phyloP scores from a whole-genome alignment of 2,329 filamentous ascomycete species.

The Beauveria pseudobassiana region DNA sequence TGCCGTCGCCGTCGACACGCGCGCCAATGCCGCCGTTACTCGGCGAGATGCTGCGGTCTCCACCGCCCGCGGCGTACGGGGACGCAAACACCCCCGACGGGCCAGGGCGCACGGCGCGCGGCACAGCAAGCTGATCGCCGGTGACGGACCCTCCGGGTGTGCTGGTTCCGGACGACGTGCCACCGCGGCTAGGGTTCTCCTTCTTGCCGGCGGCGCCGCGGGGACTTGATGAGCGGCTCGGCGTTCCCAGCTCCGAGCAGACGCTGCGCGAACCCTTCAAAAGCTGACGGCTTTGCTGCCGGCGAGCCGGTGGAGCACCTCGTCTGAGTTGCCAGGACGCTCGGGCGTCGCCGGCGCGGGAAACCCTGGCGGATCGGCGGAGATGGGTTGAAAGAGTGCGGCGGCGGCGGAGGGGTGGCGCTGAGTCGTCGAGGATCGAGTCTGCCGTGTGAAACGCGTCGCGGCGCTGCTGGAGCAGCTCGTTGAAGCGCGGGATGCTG shows the following conservation, averaged over 20 bases:
- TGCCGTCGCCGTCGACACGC: conserved; percentile 24
- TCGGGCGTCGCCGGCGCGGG: conserved; percentile 30
- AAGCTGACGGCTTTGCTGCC: conserved; percentile 42
- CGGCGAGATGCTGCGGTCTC: conserved; percentile 35
- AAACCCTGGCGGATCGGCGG: conserved; percentile 21
- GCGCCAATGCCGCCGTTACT: conserved; percentile 23
- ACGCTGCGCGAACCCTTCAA: conserved; percentile 57
- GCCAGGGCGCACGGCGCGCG: conserved; percentile 27
- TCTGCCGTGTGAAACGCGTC: conserved; percentile 58
- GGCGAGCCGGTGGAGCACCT: conserved; percentile 41
- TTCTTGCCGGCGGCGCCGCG: conserved; percentile 28
- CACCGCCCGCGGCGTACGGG: not conserved
- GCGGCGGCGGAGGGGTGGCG: not conserved
- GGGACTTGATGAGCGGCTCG: conserved; percentile 42
- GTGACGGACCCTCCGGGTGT: conserved; percentile 22
- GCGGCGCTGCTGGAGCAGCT: conserved; percentile 58
- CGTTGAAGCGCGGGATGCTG: conserved; percentile 64
- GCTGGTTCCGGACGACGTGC: conserved; percentile 19
- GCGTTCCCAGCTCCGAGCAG: conserved; percentile 52
- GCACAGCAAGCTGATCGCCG: conserved; percentile 17
- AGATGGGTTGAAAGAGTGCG: not conserved
- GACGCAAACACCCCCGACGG: conserved; percentile 9
- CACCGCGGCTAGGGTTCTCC: conserved; percentile 33
- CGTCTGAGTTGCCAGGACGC: conserved; percentile 34
- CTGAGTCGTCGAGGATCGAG: conserved; percentile 32